Conservation (phyloP, 768 basidiomycete genomes). For the Kwoniella botswanensis region DNA sequence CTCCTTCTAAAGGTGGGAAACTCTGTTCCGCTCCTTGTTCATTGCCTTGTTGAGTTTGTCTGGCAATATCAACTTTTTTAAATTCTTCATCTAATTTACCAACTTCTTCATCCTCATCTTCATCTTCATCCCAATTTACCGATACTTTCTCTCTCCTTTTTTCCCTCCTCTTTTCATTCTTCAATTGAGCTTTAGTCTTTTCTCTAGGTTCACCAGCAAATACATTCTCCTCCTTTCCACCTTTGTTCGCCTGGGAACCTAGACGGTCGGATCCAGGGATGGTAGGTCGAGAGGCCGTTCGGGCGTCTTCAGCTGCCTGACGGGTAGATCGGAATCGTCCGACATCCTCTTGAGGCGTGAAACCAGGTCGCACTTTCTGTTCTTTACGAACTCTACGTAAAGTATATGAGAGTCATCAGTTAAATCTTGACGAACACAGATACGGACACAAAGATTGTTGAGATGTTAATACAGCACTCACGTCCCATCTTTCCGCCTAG, state of each 20-base stretch:
- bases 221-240: constrained; percentile 17
- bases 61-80: constrained; percentile 35
- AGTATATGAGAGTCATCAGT: not conserved
- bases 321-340: constrained; percentile 79
- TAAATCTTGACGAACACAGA: not conserved
- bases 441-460: not conserved
- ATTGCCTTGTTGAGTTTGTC: not conserved
- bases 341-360: constrained; percentile 92
- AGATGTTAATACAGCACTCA: constrained; percentile 61
- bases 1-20: constrained; percentile 9
- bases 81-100: constrained; percentile 43
- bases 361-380: constrained; percentile 86
- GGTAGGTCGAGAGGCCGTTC: constrained; percentile 75
- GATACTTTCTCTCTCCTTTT: constrained; percentile 72
- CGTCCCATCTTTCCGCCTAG: constrained; percentile 82
- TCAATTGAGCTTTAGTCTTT: constrained; percentile 66
- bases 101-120: constrained; percentile 68
- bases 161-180: constrained; percentile 80
- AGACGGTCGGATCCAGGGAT: constrained; percentile 78
- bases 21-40: constrained; percentile 6
- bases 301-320: constrained; percentile 60
- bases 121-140: constrained; percentile 68
- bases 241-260: constrained; percentile 52
- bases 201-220: constrained; percentile 29
- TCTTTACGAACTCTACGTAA: constrained; percentile 76